Evolutionary conservation across 352 stramenopile genomes (phyloP), one percentile per base, ranked within the genome.

Genomic region (Pythium utonaiense): DNA sequence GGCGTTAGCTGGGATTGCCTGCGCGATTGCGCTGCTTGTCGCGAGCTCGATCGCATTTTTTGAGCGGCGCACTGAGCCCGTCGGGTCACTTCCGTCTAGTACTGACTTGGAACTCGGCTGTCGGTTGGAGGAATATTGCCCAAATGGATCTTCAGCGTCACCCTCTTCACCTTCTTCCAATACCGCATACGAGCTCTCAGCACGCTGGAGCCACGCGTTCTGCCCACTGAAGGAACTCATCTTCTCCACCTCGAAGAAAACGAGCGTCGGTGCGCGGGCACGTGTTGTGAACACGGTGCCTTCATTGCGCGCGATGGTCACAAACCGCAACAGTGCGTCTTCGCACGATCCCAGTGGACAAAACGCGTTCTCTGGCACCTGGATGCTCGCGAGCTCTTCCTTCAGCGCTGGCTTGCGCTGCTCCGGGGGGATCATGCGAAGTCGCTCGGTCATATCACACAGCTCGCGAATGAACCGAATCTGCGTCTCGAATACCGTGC

Each of bases 231-330:
- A 54, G 19, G 55, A 71, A 19, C 60, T 69, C 21, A 87, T 64
- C 30, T 69, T 69, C 44, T 88, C 76, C 17, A 96, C 86, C 52
- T 96, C 87, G 62, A 93, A 96, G 57, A 89, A 91, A 48, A 96
- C 65, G 12, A 95, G 67, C 19, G 81, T 92, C 16, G 87, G 87
- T 13, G 87, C 87, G 16, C 87, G 76, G 14, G 87, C 85, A n/a
- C 82, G 86, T 0, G 87, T 96, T n/a, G 83, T 91, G 62, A 96
- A 96, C 21, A 96, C 85, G 0, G 85, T 88, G 28, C 87, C 84
- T 74, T 94, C 84, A 17, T 74, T 67, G 45, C 74, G 67, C 34
- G 71, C 78, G 45, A 92, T 89, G 12, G 70, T 74, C 45, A 92
- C 61, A 49, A 94, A 74, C 2, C 77, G 73, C 53, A 82, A 70